Conservation (phyloP, 2,329 filamentous ascomycete species). For the Xylariales sp. region DNA sequence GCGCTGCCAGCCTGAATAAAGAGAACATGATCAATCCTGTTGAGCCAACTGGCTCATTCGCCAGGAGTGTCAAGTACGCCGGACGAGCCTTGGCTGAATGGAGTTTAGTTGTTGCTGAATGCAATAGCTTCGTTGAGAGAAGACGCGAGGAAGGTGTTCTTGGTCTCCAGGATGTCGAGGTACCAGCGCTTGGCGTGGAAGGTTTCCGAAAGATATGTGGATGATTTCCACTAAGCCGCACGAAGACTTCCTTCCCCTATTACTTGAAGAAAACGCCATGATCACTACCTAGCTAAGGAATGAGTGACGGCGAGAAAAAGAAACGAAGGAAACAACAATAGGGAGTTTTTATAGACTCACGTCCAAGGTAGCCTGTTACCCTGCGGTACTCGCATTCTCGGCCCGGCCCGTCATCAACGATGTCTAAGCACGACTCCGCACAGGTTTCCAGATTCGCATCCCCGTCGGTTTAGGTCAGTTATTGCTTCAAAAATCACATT, state of each 20-base stretch:
- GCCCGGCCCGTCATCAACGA: background rate
- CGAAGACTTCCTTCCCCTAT: background rate
- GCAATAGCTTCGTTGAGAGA: constrained; percentile 83
- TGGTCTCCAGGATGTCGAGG: constrained; percentile 74
- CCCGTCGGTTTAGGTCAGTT: background rate
- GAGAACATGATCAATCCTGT: constrained; percentile 57
- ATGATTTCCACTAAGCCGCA: background rate
- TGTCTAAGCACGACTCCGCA: constrained; percentile 1
- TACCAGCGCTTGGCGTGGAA: constrained; percentile 72
- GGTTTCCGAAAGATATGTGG: constrained; percentile 60
- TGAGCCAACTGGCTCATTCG: constrained; percentile 60
- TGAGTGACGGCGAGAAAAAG: background rate
- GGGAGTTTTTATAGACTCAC: background rate
- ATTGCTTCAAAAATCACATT: constrained; percentile 3
- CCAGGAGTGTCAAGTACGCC: constrained; percentile 67
- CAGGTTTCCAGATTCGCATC: background rate
- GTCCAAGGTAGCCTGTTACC: background rate
- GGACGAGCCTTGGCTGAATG: constrained; percentile 84
- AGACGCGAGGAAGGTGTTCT: constrained; percentile 79
- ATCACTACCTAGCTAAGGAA: background rate
- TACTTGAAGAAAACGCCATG: no score
- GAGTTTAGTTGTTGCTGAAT: constrained; percentile 79
- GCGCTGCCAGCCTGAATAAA: constrained; percentile 40
- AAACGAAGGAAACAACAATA: background rate
- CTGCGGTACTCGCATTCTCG: background rate